These are phyloP conservation scores for Aureobasidium subglaciale DNA, from an alignment of 2,329 filamentous ascomycete genomes.

Conservation along the genomic window DNA sequence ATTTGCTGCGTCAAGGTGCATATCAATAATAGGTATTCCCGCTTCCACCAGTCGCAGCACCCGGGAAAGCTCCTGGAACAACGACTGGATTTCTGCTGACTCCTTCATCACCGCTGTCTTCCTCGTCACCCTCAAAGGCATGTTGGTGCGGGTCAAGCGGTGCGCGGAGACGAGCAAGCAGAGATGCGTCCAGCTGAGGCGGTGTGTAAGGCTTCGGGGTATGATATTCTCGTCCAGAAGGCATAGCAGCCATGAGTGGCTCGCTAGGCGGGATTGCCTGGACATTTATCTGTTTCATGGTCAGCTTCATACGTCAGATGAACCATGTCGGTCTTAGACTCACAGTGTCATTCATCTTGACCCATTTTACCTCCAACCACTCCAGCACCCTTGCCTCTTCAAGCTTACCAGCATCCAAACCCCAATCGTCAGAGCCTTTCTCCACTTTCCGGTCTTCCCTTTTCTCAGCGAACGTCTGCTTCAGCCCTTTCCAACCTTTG, in stretches of 20 bases:
- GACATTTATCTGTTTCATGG: slow-evolving; percentile 67
- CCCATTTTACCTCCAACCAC: slow-evolving; percentile 84
- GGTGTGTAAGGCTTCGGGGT: slow-evolving; percentile 60
- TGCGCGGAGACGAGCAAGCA: slow-evolving; percentile 53
- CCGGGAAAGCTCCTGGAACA: slow-evolving; percentile 44
- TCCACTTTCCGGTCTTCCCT: slow-evolving; percentile 74
- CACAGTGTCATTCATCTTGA: slow-evolving; percentile 86
- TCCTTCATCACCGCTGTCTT: slow-evolving; percentile 37
- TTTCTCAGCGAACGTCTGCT: slow-evolving; percentile 68
- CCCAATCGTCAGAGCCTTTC: slow-evolving; percentile 60
- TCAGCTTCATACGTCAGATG: neutral
- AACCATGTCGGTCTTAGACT: slow-evolving; percentile 28
- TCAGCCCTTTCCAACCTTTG: slow-evolving; percentile 56
- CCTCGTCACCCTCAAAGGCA: slow-evolving; percentile 38
- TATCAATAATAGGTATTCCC: slow-evolving; percentile 4
- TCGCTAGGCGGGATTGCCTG: slow-evolving; percentile 67
- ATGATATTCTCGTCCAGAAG: slow-evolving; percentile 82
- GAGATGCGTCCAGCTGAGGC: slow-evolving; percentile 56
- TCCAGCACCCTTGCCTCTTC: slow-evolving; percentile 83
- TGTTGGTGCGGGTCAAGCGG: slow-evolving; percentile 45
- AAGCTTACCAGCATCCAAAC: slow-evolving; percentile 71
- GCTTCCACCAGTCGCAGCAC: slow-evolving; percentile 25
- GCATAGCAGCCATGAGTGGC: slow-evolving; percentile 68
- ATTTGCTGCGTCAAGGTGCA: no score
- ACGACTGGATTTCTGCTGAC: slow-evolving; percentile 28